Percentiles rank a stretch among this genome's conserved stretches.
Evolutionary conservation across 2,329 filamentous ascomycete genomes (phyloP).

Genomic region (Fusarium heterosporum): DNA sequence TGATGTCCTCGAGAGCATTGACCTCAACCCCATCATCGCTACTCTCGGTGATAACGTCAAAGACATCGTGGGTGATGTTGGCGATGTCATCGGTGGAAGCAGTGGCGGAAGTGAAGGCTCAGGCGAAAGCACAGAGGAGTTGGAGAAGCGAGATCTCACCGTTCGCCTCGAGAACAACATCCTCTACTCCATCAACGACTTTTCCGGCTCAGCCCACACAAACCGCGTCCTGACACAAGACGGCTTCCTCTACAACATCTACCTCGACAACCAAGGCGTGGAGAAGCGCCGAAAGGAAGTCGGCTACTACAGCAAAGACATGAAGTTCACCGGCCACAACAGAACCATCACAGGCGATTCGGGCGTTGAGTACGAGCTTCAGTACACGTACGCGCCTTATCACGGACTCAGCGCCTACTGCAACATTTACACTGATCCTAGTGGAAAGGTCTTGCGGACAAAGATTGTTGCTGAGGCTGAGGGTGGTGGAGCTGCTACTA

Average conservation of each 20-base stretch:
- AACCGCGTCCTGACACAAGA: conserved; percentile 30
- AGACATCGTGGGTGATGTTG: conserved; percentile 14
- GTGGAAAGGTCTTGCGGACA: conserved; percentile 24
- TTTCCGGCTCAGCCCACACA: conserved; percentile 26
- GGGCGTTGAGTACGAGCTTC: conserved; percentile 17
- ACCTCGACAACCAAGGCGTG: conserved; percentile 20
- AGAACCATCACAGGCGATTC: conserved; percentile 10
- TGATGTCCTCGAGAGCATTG: conserved; percentile 29
- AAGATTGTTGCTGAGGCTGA: conserved; percentile 33
- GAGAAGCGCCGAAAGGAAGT: conserved; percentile 28
- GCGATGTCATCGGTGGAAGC: conserved; percentile 6
- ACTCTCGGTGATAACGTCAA: conserved; percentile 18
- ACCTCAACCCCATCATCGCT: conserved; percentile 24
- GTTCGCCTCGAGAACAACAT: conserved; percentile 27
- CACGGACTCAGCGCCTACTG: conserved; percentile 26
- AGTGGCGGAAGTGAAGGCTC: background rate
- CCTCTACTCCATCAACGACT: conserved; percentile 31
- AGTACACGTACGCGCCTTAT: conserved; percentile 28
- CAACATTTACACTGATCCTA: conserved; percentile 23
- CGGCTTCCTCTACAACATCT: conserved; percentile 26
- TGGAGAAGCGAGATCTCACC: conserved; percentile 25
- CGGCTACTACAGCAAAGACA: conserved; percentile 28
- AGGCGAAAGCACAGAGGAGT: background rate
- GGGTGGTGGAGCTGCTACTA: conserved; percentile 27
- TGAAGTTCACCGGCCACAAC: conserved; percentile 30